These are phyloP conservation scores for Telopea speciosissima DNA, from an alignment of 177 flowering plant species.

Conservation along the genomic window DNA sequence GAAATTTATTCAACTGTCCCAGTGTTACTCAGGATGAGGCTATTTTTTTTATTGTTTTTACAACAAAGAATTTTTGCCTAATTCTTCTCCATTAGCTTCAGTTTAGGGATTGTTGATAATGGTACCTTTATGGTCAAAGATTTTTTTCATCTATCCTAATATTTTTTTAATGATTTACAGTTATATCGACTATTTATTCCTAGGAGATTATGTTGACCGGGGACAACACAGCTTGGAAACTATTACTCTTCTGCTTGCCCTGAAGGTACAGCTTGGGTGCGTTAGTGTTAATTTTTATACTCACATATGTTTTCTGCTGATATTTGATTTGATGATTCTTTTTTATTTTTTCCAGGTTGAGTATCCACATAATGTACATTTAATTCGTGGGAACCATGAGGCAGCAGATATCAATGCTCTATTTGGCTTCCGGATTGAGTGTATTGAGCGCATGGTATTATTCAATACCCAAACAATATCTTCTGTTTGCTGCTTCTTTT, in stretches of 20 bases:
- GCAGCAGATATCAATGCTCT: conserved; percentile 91
- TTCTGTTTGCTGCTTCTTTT: background rate
- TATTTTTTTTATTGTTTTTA: no score
- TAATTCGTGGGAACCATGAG: conserved; percentile 88
- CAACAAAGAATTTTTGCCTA: no score
- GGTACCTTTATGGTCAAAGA: no score
- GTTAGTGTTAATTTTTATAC: background rate
- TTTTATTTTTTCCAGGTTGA: conserved; percentile 43
- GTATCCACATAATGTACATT: conserved; percentile 60
- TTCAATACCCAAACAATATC: conserved; percentile 1
- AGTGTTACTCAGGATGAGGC: no score
- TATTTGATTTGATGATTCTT: conserved; percentile 2
- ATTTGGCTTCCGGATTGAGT: conserved; percentile 84
- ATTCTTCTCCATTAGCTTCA: no score
- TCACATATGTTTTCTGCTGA: background rate
- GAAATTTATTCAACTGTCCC: no score
- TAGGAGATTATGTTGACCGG: conserved; percentile 87
- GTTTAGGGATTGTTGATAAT: no score
- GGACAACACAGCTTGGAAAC: conserved; percentile 87
- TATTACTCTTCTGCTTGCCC: conserved; percentile 61
- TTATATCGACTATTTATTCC: conserved; percentile 77
- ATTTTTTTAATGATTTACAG: conserved; percentile 29
- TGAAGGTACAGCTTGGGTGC: conserved; percentile 42
- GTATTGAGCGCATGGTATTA: conserved; percentile 81
- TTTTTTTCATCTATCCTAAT: conserved; percentile 3